Conservation (phyloP, 192 early-diverging fungal genomes). For the Chytriomyces sp. region DNA sequence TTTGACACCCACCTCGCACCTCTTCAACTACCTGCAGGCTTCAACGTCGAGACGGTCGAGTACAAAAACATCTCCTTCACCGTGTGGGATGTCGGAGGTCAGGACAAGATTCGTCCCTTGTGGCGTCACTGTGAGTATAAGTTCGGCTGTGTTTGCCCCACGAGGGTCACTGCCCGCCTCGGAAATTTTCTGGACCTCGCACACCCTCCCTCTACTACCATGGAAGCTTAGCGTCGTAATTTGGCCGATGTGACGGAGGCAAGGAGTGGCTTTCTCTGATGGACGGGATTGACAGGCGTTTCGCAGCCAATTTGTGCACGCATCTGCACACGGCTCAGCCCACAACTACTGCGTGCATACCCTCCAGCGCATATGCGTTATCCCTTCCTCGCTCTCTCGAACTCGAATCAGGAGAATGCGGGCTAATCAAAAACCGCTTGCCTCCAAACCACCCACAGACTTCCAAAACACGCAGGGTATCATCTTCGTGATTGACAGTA, state of each 20-base stretch:
- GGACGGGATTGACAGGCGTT: not conserved
- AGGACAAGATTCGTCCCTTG: constrained; percentile 96
- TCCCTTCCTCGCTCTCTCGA: constrained; percentile 72
- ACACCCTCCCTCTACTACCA: not conserved
- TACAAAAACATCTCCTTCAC: constrained; percentile 99
- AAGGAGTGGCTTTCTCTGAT: too few species aligned
- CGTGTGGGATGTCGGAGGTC: constrained; percentile 99
- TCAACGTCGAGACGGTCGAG: constrained; percentile 97
- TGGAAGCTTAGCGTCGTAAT: not conserved
- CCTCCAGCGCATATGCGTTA: constrained; percentile 51
- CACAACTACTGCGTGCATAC: not conserved
- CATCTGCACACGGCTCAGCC: constrained; percentile 88
- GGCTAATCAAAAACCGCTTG: constrained; percentile 90
- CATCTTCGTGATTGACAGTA: constrained; percentile 97
- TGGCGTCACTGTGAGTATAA: constrained; percentile 88
- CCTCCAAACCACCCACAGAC: constrained; percentile 70
- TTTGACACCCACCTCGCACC: constrained; percentile 1
- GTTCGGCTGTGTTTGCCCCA: too few species aligned
- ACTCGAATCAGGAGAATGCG: constrained; percentile 89
- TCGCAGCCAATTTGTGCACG: constrained; percentile 30
- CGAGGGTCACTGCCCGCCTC: too few species aligned
- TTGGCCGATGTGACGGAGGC: not conserved
- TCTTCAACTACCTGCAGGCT: constrained; percentile 56
- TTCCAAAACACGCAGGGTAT: constrained; percentile 96
- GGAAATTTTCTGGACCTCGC: too few species aligned